phyloP scores from a whole-genome alignment of 192 early-diverging fungal genomes.

The Hyaloraphidium curvatum region DNA sequence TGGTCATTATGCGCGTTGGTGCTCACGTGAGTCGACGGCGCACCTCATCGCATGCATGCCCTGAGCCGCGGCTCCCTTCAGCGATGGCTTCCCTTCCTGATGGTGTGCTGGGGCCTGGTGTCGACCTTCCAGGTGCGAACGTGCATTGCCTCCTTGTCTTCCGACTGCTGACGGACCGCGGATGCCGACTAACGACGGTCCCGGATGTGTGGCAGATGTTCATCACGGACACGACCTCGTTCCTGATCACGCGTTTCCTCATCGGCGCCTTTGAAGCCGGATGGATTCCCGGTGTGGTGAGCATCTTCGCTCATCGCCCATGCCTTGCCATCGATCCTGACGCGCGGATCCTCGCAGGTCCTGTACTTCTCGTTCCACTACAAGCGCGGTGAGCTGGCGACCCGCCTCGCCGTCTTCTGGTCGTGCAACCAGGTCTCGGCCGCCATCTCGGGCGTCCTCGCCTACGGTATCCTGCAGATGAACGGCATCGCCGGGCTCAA shows the following conservation, averaged over 20 bases:
- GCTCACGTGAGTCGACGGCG: slow-evolving; percentile 11
- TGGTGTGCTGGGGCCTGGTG: slow-evolving; percentile 11
- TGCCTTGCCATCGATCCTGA: too few relatives aligned
- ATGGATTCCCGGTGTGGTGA: slow-evolving; percentile 23
- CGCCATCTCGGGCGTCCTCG: slow-evolving; percentile 29
- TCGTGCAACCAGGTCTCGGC: slow-evolving; percentile 26
- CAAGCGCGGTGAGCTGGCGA: slow-evolving; percentile 25
- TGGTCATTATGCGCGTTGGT: slow-evolving; percentile 24
- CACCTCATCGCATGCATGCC: not conserved
- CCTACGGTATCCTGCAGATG: slow-evolving; percentile 34
- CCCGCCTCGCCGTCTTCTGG: slow-evolving; percentile 30
- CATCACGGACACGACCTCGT: slow-evolving; percentile 15
- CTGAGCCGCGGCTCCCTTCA: not conserved
- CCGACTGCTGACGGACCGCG: too few relatives aligned
- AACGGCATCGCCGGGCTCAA: slow-evolving; percentile 25
- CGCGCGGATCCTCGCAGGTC: too few relatives aligned
- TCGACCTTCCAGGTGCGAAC: slow-evolving; percentile 18
- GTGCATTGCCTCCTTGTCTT: too few relatives aligned
- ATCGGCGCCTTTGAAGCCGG: slow-evolving; percentile 32
- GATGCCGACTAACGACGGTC: too few relatives aligned
- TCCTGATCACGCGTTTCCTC: slow-evolving; percentile 24
- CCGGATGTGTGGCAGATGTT: too few relatives aligned
- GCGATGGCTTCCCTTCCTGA: slow-evolving; percentile 30
- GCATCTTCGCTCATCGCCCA: too few relatives aligned
- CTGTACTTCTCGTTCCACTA: slow-evolving; percentile 29